Evolutionary conservation across 2,329 filamentous ascomycete species (phyloP), one percentile per base, ranked within the genome.

Genomic region (Purpureocillium lavendulum): DNA sequence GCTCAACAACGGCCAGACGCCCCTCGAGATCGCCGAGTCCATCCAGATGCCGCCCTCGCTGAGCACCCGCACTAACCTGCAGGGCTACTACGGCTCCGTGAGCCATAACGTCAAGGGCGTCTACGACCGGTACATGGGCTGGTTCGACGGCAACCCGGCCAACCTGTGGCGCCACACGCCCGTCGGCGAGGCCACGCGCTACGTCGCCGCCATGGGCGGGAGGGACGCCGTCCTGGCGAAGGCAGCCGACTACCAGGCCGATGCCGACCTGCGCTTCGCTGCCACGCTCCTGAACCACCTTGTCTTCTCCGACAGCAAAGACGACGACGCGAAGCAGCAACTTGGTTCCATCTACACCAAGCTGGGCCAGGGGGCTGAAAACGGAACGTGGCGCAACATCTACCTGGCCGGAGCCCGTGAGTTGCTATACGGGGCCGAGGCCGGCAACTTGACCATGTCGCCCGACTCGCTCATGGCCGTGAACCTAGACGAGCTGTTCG

Each of bases 381-480:
- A 66, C 45, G 62, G 51, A 3, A 58, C 57, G 0, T 66, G 62
- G 63, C 48, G 64, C 4, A 65, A 66, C 39, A 61, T 64, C 37
- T 66, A 58, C 36, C 47, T 65, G 3, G 53, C 52, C 2, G 54
- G 49, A 1, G 53, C 60, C 8, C 38, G 41, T 16, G 57, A 57
- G 36, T 50, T 62, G 34, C 44, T 43, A 28, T 8, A 14, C 3
- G 21, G 5, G 6, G 6, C 21, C 21, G 21, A 26, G 21, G 21
- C 6, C 21, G 21, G 21, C 21, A 10, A 6, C 21, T 5, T 10
- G 21, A 6, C 21, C 21, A 5, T 26, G 6, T 5, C 21, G 6
- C 21, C 21, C 6, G 5, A 5, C 21, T 26, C 21, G 21, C 21
- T 26, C 21, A 26, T 26, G 21, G 21, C 30, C 12, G 16, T 28